These are phyloP conservation scores for Thraustochytrium striatum DNA, from an alignment of 352 stramenopile species.

Conservation along the genomic window DNA sequence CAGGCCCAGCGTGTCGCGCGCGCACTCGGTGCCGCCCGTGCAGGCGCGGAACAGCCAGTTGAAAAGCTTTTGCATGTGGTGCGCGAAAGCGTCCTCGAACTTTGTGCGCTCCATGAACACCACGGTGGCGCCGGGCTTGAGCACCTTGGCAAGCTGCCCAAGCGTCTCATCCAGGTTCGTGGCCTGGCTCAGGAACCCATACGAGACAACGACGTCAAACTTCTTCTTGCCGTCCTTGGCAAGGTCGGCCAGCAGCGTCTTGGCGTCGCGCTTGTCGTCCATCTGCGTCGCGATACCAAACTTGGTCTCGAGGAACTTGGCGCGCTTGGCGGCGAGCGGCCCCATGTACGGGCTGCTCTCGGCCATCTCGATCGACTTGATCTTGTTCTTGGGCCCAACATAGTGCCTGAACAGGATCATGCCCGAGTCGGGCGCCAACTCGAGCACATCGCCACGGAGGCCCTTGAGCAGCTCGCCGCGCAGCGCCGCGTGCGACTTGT, in stretches of 20 bases:
- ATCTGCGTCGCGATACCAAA: neutral
- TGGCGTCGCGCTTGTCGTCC: neutral
- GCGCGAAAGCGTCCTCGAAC: neutral
- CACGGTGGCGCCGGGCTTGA: neutral
- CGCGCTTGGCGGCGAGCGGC: neutral
- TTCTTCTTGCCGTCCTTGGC: neutral
- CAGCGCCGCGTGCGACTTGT: neutral
- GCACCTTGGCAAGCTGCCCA: neutral
- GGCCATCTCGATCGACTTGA: neutral
- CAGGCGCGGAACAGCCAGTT: neutral
- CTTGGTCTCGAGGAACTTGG: neutral
- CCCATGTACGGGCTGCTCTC: neutral
- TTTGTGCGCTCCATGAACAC: constrained; percentile 9
- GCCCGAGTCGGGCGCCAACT: neutral
- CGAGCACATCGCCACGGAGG: constrained; percentile 1
- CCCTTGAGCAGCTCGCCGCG: neutral
- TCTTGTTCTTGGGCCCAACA: constrained; percentile 14
- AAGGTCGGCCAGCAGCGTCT: neutral
- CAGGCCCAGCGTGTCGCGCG: neutral
- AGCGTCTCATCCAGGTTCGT: neutral
- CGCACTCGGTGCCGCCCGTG: neutral
- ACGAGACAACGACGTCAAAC: neutral
- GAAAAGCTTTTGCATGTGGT: neutral
- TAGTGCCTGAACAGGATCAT: neutral
- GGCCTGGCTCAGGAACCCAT: neutral